These are phyloP conservation scores for Lentinula sp. DNA, from an alignment of 768 basidiomycete genomes.

Conservation along the genomic window DNA sequence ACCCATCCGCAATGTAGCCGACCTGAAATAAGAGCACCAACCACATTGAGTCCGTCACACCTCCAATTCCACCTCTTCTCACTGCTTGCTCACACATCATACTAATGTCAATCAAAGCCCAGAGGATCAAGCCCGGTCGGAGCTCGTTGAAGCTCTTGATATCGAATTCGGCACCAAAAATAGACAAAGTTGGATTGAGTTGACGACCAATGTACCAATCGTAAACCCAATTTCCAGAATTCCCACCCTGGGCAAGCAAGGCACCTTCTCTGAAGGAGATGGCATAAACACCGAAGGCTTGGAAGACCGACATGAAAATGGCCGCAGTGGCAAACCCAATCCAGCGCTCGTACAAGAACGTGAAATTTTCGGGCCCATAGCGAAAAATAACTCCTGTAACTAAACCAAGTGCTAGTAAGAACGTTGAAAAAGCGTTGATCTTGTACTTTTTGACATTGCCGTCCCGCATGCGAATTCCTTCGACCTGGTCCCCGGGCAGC, in stretches of 20 bases:
- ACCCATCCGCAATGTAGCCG: conserved; percentile 79
- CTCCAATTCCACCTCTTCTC: conserved; percentile 58
- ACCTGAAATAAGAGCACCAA: conserved; percentile 81
- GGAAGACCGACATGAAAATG: conserved; percentile 68
- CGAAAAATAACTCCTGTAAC: conserved; percentile 62
- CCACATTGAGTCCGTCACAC: conserved; percentile 87
- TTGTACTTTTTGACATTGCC: conserved; percentile 82
- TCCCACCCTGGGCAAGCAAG: conserved; percentile 88
- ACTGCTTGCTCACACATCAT: conserved; percentile 89
- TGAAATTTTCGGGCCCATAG: conserved; percentile 74
- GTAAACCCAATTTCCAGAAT: conserved; percentile 81
- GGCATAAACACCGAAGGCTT: conserved; percentile 66
- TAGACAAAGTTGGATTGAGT: conserved; percentile 80
- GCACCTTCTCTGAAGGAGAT: conserved; percentile 63
- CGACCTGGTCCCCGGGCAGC: conserved; percentile 67
- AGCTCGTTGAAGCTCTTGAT: conserved; percentile 78
- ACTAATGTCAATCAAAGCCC: conserved; percentile 85
- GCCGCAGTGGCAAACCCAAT: conserved; percentile 83
- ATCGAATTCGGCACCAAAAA: conserved; percentile 36
- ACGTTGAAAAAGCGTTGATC: conserved; percentile 91
- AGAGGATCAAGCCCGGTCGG: conserved; percentile 86
- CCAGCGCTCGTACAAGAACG: conserved; percentile 91
- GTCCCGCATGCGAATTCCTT: conserved; percentile 66
- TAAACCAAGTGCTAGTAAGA: conserved; percentile 75
- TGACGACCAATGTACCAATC: conserved; percentile 97